Evolutionary conservation across 2,329 filamentous ascomycete species (phyloP).

Genomic region (Penicillium sp.): DNA sequence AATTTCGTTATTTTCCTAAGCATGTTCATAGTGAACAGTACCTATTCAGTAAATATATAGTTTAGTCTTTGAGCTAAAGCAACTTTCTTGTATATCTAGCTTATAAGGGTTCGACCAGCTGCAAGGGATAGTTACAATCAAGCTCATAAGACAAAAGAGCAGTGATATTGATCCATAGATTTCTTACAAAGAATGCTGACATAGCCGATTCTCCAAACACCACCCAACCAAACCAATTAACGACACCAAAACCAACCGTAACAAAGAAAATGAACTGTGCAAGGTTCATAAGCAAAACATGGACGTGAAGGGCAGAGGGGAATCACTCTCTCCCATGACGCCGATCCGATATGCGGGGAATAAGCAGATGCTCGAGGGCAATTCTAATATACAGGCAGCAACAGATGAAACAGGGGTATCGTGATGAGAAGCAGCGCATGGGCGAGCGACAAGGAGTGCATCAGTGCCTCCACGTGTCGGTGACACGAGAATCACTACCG

Average conservation of each 20-base stretch:
- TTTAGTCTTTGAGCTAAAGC: no score
- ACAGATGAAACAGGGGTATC: conserved; percentile 20
- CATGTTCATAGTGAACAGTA: no score
- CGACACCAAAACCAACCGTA: conserved; percentile 1
- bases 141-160: conserved; percentile 2
- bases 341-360: conserved; percentile 15
- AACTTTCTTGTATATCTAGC: no score
- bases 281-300: conserved; percentile 6
- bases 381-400: conserved; percentile 19
- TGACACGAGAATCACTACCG: conserved; percentile 31
- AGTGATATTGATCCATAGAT: conserved; percentile 10
- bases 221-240: conserved; percentile 5
- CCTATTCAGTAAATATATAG: no score
- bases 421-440: conserved; percentile 17
- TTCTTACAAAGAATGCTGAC: conserved; percentile 8
- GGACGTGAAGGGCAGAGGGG: neutral
- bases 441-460: conserved; percentile 10
- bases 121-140: neutral
- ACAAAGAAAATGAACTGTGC: conserved; percentile 2
- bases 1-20: no score
- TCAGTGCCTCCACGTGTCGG: conserved; percentile 6
- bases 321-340: conserved; percentile 11
- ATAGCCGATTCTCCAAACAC: conserved; percentile 12
- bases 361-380: conserved; percentile 5
- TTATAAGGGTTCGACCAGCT: no score